Evolutionary conservation across 2,329 filamentous ascomycete genomes (phyloP).

Genomic region (Ascosphaera pollenicola): DNA sequence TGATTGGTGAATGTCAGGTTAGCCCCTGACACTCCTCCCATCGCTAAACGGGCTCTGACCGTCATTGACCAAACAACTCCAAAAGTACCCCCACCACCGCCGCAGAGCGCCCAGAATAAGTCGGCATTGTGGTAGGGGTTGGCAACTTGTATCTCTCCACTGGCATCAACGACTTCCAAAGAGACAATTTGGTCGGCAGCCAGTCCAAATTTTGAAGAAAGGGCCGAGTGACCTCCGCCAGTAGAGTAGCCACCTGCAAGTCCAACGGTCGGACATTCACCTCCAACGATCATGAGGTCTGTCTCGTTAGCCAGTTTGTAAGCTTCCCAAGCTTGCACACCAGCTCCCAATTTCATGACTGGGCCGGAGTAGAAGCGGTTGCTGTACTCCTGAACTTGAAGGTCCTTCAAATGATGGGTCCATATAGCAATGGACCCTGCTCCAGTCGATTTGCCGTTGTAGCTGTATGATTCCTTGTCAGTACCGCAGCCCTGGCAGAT

Average conservation of each 20-base stretch:
- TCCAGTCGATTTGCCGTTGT: conserved; percentile 35
- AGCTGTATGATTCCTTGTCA: too few species aligned
- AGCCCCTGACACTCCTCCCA: conserved; percentile 22
- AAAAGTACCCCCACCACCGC: conserved; percentile 37
- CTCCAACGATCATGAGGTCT: conserved; percentile 31
- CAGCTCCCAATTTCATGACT: conserved; percentile 32
- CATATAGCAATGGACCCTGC: conserved; percentile 23
- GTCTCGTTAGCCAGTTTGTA: conserved; percentile 24
- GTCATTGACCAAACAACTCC: conserved; percentile 35
- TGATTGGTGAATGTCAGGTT: conserved; percentile 20
- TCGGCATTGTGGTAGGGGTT: conserved; percentile 28
- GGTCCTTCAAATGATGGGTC: conserved; percentile 13
- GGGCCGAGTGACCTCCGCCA: conserved; percentile 35
- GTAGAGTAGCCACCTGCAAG: conserved; percentile 37
- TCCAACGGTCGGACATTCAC: conserved; percentile 32
- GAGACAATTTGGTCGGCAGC: conserved; percentile 36
- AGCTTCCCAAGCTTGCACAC: conserved; percentile 28
- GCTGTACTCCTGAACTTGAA: conserved; percentile 13
- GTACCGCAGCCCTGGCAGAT: too few species aligned
- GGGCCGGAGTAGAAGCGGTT: conserved; percentile 25
- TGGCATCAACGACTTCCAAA: conserved; percentile 32
- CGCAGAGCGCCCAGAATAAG: conserved; percentile 40
- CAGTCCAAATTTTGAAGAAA: conserved; percentile 34
- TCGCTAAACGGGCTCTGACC: conserved; percentile 26
- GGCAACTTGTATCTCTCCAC: conserved; percentile 27